Evolutionary conservation across 2,329 filamentous ascomycete species (phyloP), one percentile per base, ranked within the genome.

Genomic region (Cordyceps pruinosa): DNA sequence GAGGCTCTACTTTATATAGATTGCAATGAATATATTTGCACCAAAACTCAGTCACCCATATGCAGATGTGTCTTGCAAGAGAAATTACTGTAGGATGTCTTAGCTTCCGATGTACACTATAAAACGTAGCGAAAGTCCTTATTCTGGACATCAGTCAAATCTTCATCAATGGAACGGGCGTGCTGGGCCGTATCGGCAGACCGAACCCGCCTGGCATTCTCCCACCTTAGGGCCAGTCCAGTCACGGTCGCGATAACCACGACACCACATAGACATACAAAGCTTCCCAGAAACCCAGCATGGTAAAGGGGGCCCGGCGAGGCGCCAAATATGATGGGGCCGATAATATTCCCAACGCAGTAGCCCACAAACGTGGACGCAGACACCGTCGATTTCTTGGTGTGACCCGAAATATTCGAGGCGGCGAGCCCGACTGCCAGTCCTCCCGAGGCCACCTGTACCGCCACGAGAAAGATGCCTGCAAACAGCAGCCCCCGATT

Each of bases 281-380:
- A 62, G 12, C 77, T 75, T 4, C 77, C 63, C 51, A 74, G 77
- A 56, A 76, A 79, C 4, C 78, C 79, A 0, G 78, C 80, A 47
- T 69, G 65, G 39, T 81, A 82, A 2, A 71, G 65, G 0, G 76
- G 76, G 1, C 68, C 26, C 74, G 60, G 62, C 75, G 48, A 76
- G 0, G 74, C 73, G 56, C 76, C 51, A 19, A 58, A 61, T 25
- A 55, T 28, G 8, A 59, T 72, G 2, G 75, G 75, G 1, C 74
- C 75, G 50, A 76, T 71, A 42, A 77, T 68, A 51, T 77, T 77
- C 6, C 75, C 75, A 1, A 69, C 62, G 37, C 73, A 76, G 58
- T 73, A 73, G 4, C 70, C 74, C 3, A 74, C 19, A 52, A 42
- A 32, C 15, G 48, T n/a, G 37, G 50, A 13, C 34, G 56, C 45